phyloP scores from a whole-genome alignment of 148 eudicot species.

The Rhododendron griersonianum region DNA sequence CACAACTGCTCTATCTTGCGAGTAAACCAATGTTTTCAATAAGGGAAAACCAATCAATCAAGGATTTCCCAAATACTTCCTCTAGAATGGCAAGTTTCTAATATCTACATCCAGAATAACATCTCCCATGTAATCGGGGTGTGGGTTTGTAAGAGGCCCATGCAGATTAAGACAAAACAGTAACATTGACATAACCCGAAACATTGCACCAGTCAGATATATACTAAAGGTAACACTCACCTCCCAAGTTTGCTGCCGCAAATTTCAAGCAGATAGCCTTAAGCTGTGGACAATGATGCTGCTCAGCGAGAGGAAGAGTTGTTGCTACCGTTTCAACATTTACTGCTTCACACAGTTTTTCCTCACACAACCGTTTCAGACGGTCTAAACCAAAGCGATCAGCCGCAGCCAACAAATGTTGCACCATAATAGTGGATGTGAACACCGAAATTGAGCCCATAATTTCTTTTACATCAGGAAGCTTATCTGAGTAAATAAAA shows the following conservation, averaged over 20 bases:
- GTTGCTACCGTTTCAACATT: slow-evolving; percentile 69
- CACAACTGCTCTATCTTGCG: neutral
- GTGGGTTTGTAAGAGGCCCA: neutral
- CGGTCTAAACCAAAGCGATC: slow-evolving; percentile 89
- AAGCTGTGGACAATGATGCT: slow-evolving; percentile 70
- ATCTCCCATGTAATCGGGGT: neutral
- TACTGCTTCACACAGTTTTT: slow-evolving; percentile 71
- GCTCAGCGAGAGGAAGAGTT: slow-evolving; percentile 87
- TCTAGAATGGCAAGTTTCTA: neutral
- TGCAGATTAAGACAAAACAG: neutral
- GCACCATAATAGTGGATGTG: slow-evolving; percentile 60
- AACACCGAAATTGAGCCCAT: slow-evolving; percentile 47
- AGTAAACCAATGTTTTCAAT: neutral
- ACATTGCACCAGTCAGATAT: slow-evolving; percentile 41
- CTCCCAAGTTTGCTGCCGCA: slow-evolving; percentile 91
- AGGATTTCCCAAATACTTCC: neutral
- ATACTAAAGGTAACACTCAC: slow-evolving; percentile 65
- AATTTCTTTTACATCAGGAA: slow-evolving; percentile 65
- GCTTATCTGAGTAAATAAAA: slow-evolving; percentile 69
- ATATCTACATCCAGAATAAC: neutral
- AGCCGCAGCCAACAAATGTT: slow-evolving; percentile 93
- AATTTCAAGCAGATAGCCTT: slow-evolving; percentile 81
- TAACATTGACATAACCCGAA: slow-evolving; percentile 35
- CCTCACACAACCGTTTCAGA: slow-evolving; percentile 73
- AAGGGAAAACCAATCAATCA: neutral